Evolutionary conservation across 768 basidiomycete species (phyloP), one percentile per base, ranked within the genome.

Genomic region (Boletus pseudo-olivaceus): DNA sequence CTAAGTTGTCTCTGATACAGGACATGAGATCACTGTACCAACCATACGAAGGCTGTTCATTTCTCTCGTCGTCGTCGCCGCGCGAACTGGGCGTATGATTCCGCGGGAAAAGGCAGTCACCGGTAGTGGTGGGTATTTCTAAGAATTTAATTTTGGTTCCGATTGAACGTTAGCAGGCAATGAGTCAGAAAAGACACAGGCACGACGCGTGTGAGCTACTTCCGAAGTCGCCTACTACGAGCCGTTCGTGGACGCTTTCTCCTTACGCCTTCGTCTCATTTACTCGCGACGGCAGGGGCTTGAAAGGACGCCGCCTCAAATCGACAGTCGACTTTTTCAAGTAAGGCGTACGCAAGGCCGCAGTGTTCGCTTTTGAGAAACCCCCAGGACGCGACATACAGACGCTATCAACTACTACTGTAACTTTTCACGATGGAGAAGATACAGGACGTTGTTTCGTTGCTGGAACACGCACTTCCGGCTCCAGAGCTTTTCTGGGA

Each of bases 41-140:
- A 84, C 83, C 82, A 84, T 83, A 40, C 83, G 82, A 73, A 84
- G 73, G 58, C 71, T 78, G 68, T 68, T 76, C 75, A 77, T 66
- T 27, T 30, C 27, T 17, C 12, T 26, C 23, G 14, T 40, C 43
- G 43, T 19, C 14, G 34, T 35, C 34, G 33, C 0, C 33, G 34
- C 14, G 34, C 17, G 12, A n/a, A 27, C n/a, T 19, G 12, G 12
- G n/a, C 19, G 29, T 44, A 44, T 30, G 43, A 30, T n/a, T 17
- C 7, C 12, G 34, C 34, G 14, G 34, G 15, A 35, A 12, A 14
- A 35, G 14, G 6, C 23, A 23, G 29, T 29, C 29, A 7, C 29
- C 29, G 29, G 29, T 23, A 23, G 23, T 23, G 23, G 23, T 23
- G 23, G 23, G 23, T 23, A 23, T 23, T 23, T 23, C 23, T n/a